These are phyloP conservation scores for Trametes maxima DNA, from an alignment of 768 basidiomycete species.

Conservation along the genomic window DNA sequence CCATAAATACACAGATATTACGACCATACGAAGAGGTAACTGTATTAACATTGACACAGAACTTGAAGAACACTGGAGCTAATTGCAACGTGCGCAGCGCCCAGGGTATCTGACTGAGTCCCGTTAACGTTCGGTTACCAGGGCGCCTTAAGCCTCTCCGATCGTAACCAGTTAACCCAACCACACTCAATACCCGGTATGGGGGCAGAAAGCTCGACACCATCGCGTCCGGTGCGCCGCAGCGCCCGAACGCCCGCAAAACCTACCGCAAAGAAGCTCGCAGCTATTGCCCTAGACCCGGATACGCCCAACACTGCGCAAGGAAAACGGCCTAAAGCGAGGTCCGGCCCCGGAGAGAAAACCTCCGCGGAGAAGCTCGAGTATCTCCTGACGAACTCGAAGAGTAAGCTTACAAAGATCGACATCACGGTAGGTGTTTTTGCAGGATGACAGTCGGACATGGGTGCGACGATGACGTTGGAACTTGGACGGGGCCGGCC, in stretches of 20 bases:
- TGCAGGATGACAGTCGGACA: background rate
- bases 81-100: too few relatives aligned
- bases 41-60: too few relatives aligned
- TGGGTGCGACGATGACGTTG: background rate
- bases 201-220: background rate
- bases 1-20: too few relatives aligned
- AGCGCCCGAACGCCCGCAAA: slow-evolving; percentile 20
- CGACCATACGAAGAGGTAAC: too few relatives aligned
- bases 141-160: too few relatives aligned
- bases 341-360: background rate
- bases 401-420: slow-evolving; percentile 50
- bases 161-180: too few relatives aligned
- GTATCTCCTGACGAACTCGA: slow-evolving; percentile 46
- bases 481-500: too few relatives aligned
- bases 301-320: slow-evolving; percentile 1
- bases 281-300: background rate
- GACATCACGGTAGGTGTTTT: slow-evolving; percentile 47
- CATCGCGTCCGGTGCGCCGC: slow-evolving; percentile 8
- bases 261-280: background rate
- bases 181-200: background rate
- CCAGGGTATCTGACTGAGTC: too few relatives aligned
- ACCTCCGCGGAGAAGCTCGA: slow-evolving; percentile 41
- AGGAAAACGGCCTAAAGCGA: slow-evolving; percentile 20
- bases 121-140: too few relatives aligned
- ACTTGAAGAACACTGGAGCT: too few relatives aligned